These are phyloP conservation scores for Annulohypoxylon nitens DNA, from an alignment of 495 filamentous ascomycete genomes.

Conservation along the genomic window DNA sequence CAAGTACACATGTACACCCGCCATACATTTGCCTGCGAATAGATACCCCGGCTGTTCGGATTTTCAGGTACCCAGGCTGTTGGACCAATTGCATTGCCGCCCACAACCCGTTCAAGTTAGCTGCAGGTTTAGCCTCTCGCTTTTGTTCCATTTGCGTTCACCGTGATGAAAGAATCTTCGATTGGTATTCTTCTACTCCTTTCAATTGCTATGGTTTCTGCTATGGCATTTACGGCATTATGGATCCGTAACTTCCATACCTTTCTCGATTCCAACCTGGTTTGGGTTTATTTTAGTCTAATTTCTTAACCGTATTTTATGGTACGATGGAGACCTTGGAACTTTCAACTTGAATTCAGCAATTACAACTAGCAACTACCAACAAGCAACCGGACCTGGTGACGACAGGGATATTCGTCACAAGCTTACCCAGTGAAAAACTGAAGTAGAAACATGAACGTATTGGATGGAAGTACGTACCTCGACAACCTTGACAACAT, in stretches of 20 bases:
- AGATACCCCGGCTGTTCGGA: conserved; percentile 40
- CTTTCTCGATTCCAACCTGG: background rate
- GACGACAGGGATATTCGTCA: conserved; percentile 36
- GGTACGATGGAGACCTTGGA: conserved; percentile 28
- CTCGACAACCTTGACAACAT: background rate
- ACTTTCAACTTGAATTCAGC: no score
- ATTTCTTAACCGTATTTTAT: conserved; percentile 31
- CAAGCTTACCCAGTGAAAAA: conserved; percentile 12
- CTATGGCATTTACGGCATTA: background rate
- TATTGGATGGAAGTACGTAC: background rate
- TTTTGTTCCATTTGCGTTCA: conserved; percentile 50
- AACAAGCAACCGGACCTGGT: conserved; percentile 6
- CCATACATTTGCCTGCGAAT: conserved; percentile 21
- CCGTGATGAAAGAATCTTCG: conserved; percentile 49
- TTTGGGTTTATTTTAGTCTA: background rate
- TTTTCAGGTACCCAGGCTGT: conserved; percentile 52
- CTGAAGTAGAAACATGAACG: background rate
- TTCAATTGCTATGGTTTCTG: background rate
- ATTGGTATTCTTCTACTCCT: conserved; percentile 29
- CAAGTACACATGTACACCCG: conserved; percentile 36
- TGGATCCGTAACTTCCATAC: background rate
- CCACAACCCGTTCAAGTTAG: conserved; percentile 49
- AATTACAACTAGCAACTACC: no score
- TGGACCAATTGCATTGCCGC: conserved; percentile 47
- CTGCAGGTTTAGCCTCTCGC: conserved; percentile 45